Evolutionary conservation across 2,329 filamentous ascomycete species (phyloP), one percentile per base, ranked within the genome.

Genomic region (Paecilomyces formosus): DNA sequence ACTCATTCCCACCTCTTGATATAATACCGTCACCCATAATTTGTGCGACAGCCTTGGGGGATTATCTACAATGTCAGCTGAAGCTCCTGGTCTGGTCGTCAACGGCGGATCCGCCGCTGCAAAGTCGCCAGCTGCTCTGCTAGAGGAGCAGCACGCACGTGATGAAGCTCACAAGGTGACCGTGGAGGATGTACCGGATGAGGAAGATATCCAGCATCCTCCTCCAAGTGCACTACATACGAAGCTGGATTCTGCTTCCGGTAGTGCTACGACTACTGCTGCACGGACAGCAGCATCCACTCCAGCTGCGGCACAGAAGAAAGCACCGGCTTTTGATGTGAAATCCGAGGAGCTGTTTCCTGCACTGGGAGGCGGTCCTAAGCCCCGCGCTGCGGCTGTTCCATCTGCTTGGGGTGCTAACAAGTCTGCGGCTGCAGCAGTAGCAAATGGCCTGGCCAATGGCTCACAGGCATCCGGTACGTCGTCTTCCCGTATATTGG

Each of bases 261-360:
- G 26, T 18, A n/a, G 35, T 2, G 33, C 39, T 12, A 28, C 21
- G 15, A 39, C 15, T 51, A 11, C 35, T 15, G 28, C 24, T 21
- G 13, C 39, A 5, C 21, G 26, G 12, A 31, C 22, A 9, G 24
- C 35, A 54, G 61, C 74, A 55, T 66, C 66, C 39, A 70, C 78
- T 56, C 56, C 73, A 72, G 63, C 76, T 78, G 54, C 68, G 3
- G 61, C 57, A 30, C 60, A 79, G 35, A 70, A 70, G 60, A 74
- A 71, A 61, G 74, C 80, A 33, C 72, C 78, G 1, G 71, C 81
- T 56, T 78, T 97, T 61, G 90, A 97, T 74, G 92, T 90, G 21
- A 84, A 90, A 69, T 96, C 90, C 18, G 89, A 95, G 70, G 92
- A 97, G 75, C 80, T 90, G 60, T 99, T 99, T 82, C 94, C 94